Evolutionary conservation across 768 basidiomycete species (phyloP), one percentile per base, ranked within the genome.

Genomic region (Leccinum rimulosum): DNA sequence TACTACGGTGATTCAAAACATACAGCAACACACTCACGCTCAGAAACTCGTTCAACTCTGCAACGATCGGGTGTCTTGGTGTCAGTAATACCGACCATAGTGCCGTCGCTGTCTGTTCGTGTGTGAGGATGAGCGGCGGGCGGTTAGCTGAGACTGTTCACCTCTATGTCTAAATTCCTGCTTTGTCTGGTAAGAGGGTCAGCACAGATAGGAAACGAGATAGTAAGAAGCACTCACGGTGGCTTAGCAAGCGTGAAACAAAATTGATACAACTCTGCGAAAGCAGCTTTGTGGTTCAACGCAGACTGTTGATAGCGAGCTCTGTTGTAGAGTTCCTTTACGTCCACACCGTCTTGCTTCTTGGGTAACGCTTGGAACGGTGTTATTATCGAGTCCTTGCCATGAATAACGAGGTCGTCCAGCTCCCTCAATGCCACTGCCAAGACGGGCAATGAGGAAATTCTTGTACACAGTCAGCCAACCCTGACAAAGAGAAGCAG

Each of bases 111-210:
- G 85, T 89, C 86, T 92, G 58, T 31, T 38, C 22, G 17, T 56
- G 17, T 8, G 25, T 62, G 31, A 58, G 62, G 19, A 35, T 15
- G 31, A 12, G 40, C 3, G 5, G 47, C 22, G 40, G 45, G 43
- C 31, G 6, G 27, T 19, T 25, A 48, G 12, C 14, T n/a, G 6
- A 47, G 49, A 4, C n/a, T 22, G 64, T 76, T 65, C 61, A 89
- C 89, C 76, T 93, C 90, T 79, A 93, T 89, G 54, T 92, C 90
- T 61, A 92, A 84, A 68, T 90, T 92, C 63, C 85, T 81, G 19
- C 84, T 84, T 69, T 83, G 81, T 69, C 89, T 91, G 48, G 31
- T 33, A 31, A 56, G 27, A 30, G 40, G 40, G 50, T 69, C 30
- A 66, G 45, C 30, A 35, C 40, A 35, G 19, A 40, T 54, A 36